Conservation (phyloP, 345 rosid genomes). For the Eucalyptus microcorys region DNA sequence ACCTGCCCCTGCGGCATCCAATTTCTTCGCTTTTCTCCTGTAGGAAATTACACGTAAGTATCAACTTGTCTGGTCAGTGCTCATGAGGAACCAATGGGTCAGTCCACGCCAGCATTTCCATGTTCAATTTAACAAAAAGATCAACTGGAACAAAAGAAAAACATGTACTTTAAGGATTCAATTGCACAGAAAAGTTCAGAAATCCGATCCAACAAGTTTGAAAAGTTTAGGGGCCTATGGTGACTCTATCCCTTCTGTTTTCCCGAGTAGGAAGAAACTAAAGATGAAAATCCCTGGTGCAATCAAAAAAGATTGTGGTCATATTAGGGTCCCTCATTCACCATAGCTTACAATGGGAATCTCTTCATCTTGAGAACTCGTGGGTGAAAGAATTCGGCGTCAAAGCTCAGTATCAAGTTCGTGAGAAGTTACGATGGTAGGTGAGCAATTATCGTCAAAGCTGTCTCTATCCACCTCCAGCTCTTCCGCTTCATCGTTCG, state of each 20-base stretch:
- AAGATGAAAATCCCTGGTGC: neutral
- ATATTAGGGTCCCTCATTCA: neutral
- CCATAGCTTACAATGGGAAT: neutral
- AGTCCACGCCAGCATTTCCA: too few relatives aligned
- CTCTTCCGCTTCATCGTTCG: neutral
- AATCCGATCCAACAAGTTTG: neutral
- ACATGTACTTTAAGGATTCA: neutral
- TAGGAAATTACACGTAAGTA: too few relatives aligned
- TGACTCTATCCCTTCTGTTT: neutral
- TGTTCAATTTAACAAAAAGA: too few relatives aligned
- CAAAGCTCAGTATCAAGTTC: neutral
- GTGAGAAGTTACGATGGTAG: neutral
- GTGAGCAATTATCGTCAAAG: neutral
- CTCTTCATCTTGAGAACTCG: neutral
- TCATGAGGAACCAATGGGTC: too few relatives aligned
- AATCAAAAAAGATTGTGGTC: neutral
- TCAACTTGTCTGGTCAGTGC: too few relatives aligned
- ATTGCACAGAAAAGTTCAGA: neutral
- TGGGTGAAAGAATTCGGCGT: accelerated
- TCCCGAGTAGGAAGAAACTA: neutral
- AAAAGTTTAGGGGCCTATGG: neutral
- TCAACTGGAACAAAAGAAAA: neutral
- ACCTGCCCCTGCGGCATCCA: too few relatives aligned
- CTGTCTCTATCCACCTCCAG: neutral
- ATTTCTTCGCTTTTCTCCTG: too few relatives aligned